A percentile compares a stretch with the other conserved stretches of the same genome.
These are phyloP conservation scores for Monilinia fructicola DNA, from an alignment of 2,329 filamentous ascomycete genomes.

Conservation along the genomic window DNA sequence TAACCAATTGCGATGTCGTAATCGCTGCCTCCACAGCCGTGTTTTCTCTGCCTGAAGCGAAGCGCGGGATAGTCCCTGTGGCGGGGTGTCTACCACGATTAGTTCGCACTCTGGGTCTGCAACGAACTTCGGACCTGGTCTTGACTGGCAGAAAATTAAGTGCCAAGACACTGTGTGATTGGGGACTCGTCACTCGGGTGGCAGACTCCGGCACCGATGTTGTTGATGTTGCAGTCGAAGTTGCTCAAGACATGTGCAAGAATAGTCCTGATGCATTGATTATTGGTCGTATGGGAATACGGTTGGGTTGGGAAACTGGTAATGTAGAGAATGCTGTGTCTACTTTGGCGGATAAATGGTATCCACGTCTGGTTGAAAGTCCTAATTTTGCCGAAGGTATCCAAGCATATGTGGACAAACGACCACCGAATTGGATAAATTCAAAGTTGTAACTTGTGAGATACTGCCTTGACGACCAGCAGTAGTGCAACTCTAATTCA, in stretches of 20 bases:
- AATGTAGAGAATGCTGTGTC: conserved; percentile 31
- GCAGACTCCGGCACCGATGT: conserved; percentile 49
- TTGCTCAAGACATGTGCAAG: conserved; percentile 31
- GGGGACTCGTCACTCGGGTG: conserved; percentile 67
- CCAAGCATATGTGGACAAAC: conserved; percentile 71
- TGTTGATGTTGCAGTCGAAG: conserved; percentile 54
- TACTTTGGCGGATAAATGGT: conserved; percentile 54
- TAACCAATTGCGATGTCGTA: conserved; percentile 67
- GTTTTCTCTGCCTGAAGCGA: conserved; percentile 70
- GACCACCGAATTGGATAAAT: conserved; percentile 63
- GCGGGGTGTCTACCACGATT: conserved; percentile 69
- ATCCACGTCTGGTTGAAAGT: conserved; percentile 56
- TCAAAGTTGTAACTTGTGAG: conserved; percentile 55
- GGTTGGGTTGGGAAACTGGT: conserved; percentile 30
- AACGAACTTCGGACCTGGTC: conserved; percentile 68
- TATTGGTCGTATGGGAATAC: conserved; percentile 28
- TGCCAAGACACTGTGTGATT: conserved; percentile 57
- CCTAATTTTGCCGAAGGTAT: conserved; percentile 74
- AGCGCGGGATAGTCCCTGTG: conserved; percentile 65
- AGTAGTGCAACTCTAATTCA: not conserved
- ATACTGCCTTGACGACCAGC: not conserved
- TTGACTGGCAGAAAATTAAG: conserved; percentile 59
- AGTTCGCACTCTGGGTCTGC: conserved; percentile 61
- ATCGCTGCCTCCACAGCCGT: conserved; percentile 56
- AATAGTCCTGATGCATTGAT: conserved; percentile 33